A percentile compares a stretch with the other conserved stretches of the same genome.
Evolutionary conservation across 2,329 filamentous ascomycete species (phyloP).

Genomic region (Aspergillus ruber): DNA sequence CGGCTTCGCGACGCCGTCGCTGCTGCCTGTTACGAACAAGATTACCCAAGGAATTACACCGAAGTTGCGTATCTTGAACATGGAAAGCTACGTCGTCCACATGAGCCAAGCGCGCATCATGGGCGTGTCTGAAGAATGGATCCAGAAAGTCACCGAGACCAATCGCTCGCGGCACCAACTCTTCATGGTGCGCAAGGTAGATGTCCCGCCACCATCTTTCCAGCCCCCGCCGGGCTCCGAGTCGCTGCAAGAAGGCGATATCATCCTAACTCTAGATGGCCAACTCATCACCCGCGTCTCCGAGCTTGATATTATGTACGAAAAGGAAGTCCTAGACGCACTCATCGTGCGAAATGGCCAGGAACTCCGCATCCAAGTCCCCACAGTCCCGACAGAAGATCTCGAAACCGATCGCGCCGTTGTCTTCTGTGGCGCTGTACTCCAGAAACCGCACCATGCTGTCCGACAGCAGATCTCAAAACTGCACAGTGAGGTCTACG

Average conservation of each 20-base stretch:
- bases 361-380: slow-evolving; percentile 68
- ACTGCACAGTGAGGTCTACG: slow-evolving; percentile 92
- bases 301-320: slow-evolving; percentile 95
- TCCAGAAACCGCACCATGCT: slow-evolving; percentile 91
- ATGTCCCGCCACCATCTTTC: slow-evolving; percentile 50
- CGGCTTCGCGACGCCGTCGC: slow-evolving; percentile 77
- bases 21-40: slow-evolving; percentile 81
- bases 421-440: slow-evolving; percentile 87
- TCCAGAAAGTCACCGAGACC: slow-evolving; percentile 76
- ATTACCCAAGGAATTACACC: slow-evolving; percentile 75
- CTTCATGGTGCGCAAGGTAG: slow-evolving; percentile 95
- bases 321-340: slow-evolving; percentile 73
- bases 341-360: slow-evolving; percentile 79
- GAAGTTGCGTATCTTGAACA: slow-evolving; percentile 80
- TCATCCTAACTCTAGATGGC: slow-evolving; percentile 83
- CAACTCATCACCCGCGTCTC: slow-evolving; percentile 89
- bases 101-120: slow-evolving; percentile 97
- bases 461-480: slow-evolving; percentile 97
- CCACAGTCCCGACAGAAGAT: slow-evolving; percentile 80
- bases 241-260: slow-evolving; percentile 78
- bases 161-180: slow-evolving; percentile 92
- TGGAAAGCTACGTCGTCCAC: slow-evolving; percentile 90
- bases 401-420: slow-evolving; percentile 89
- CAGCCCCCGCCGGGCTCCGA: slow-evolving; percentile 33
- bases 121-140: slow-evolving; percentile 95